Base-by-base conservation (phyloP, 2,329 filamentous ascomycete genomes). In the Exophiala mesophila region DNA sequence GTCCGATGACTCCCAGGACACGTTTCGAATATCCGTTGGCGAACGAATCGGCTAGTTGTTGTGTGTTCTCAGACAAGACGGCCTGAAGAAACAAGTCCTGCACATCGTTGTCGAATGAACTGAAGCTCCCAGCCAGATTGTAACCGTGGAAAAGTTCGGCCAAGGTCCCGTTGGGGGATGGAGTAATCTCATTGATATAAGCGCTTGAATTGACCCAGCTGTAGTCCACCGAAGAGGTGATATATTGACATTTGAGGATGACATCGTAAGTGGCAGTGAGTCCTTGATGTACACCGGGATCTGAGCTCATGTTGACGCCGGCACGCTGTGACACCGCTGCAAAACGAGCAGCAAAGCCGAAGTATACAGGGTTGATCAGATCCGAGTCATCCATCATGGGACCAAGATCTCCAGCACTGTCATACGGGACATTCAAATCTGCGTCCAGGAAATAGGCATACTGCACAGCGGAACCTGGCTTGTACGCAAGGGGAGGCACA, bases 111-210 rank as follows among this genome's bases (percentile, higher is more conserved):
- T 47, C 49, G 34, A 47, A 48, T 23, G 39, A 47, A 23, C 35
- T 41, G 34, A 33, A 31, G 5, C 26, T 40, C 13, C 41, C 41
- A 24, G 32, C 34, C 9, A 47, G 35, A 16, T 41, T 40, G 36
- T 54, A 54, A 5, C 53, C 53, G 26, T 53, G 51, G 38, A 52
- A 55, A 13, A 55, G 46, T 26, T 55, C 51, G 13, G 50, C 34
- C 5, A 55, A 28, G 9, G 53, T 52, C 10, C 53, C 53, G 30
- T 55, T 54, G 3, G 45, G 41, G 1, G 47, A 52, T 17, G 39
- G 31, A 4, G 34, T 45, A 2, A 50, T 45, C 24, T 23, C 34
- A 29, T 45, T 39, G 34, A 47, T 38, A 18, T 37, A 21, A 3
- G 50, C 41, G 3, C 39, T 42, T n/a, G 43, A 46, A 15, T 54